These are phyloP conservation scores for Phoenix dactylifera DNA, from an alignment of 176 grass and related monocot species.

Conservation along the genomic window DNA sequence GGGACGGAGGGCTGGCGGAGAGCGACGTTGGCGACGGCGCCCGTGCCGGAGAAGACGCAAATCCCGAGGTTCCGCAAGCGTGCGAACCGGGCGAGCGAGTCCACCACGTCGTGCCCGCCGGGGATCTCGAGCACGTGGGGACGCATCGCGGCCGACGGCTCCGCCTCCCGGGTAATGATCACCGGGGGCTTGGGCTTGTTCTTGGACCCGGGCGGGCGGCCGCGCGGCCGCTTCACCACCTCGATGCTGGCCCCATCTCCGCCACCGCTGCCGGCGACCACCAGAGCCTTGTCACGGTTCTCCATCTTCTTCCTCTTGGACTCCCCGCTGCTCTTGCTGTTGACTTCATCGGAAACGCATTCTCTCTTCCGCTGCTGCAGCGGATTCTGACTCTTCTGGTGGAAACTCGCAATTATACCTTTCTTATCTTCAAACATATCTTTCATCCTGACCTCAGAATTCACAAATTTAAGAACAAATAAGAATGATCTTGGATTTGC, in stretches of 20 bases:
- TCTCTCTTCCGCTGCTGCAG: slow-evolving; percentile 40
- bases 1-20: background rate
- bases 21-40: no score
- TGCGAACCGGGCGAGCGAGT: slow-evolving; percentile 53
- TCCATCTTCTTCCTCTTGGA: slow-evolving; percentile 27
- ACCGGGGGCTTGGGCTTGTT: slow-evolving; percentile 87
- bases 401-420: no score
- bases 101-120: slow-evolving; percentile 54
- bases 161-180: slow-evolving; percentile 74
- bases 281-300: slow-evolving; percentile 8
- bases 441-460: no score
- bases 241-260: slow-evolving; percentile 71
- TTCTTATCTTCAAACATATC: no score
- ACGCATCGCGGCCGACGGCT: slow-evolving; percentile 61
- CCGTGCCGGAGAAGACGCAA: no score
- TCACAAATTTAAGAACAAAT: no score
- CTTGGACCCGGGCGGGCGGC: slow-evolving; percentile 82
- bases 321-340: slow-evolving; percentile 43
- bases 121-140: slow-evolving; percentile 91
- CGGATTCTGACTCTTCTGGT: no score
- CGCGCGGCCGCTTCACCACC: slow-evolving; percentile 56
- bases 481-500: no score
- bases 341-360: slow-evolving; percentile 66
- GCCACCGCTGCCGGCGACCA: slow-evolving; percentile 4
- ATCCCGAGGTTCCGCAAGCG: slow-evolving; percentile 46